Conservation (phyloP, 78 protist genomes). For the Bigelowiella natans region DNA sequence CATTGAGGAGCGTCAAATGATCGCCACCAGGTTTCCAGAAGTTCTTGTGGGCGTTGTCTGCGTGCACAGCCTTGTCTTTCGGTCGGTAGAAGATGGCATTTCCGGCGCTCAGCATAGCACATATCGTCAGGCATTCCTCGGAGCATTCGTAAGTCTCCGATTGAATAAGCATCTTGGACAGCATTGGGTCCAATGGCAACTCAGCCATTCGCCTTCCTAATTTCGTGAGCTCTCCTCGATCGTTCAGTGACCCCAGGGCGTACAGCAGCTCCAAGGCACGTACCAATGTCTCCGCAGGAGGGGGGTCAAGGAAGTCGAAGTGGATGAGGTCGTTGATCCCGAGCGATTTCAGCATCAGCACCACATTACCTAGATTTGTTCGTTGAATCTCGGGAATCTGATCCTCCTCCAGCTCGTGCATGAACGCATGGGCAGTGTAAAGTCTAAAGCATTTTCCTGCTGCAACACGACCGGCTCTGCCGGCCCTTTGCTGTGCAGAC, state of each 20-base stretch:
- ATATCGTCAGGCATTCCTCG: constrained; percentile 57
- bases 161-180: constrained; percentile 61
- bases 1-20: not conserved
- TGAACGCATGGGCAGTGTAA: constrained; percentile 85
- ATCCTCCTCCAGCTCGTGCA: constrained; percentile 70
- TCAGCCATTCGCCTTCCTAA: constrained; percentile 88
- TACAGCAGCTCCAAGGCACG: constrained; percentile 78
- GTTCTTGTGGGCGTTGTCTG: not conserved
- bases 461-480: constrained; percentile 91
- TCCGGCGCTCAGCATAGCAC: constrained; percentile 55
- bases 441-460: constrained; percentile 93
- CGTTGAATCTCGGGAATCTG: constrained; percentile 96
- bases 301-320: constrained; percentile 97
- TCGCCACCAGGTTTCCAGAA: constrained; percentile 7
- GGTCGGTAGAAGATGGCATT: constrained; percentile 77
- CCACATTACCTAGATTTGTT: constrained; percentile 87
- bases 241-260: constrained; percentile 81
- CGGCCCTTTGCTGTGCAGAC: constrained; percentile 82
- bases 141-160: constrained; percentile 49
- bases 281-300: constrained; percentile 94
- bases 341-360: constrained; percentile 71
- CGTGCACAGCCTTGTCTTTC: constrained; percentile 53
- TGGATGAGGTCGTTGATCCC: constrained; percentile 90
- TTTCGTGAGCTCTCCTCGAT: constrained; percentile 88
- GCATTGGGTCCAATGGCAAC: constrained; percentile 90